phyloP scores from a whole-genome alignment of 805 yeast genomes.

The Cyberlindnera misumaiensis region DNA sequence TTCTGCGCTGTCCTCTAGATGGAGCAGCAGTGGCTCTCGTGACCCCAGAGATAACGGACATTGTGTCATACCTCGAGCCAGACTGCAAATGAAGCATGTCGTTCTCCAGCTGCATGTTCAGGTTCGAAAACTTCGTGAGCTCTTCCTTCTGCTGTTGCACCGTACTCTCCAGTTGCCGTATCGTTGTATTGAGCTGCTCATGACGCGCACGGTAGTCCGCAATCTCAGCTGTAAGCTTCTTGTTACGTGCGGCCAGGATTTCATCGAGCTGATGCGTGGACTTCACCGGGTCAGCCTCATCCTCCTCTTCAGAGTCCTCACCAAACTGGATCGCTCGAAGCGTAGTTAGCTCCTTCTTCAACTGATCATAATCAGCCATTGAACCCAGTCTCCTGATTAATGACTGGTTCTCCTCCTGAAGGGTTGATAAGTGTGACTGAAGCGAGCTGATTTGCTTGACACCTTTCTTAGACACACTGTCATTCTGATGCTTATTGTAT shows the following conservation, averaged over 20 bases:
- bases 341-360: slow-evolving; percentile 69
- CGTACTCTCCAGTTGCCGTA: slow-evolving; percentile 33
- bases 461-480: slow-evolving; percentile 20
- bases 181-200: slow-evolving; percentile 36
- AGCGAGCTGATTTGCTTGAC: slow-evolving; percentile 15
- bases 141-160: slow-evolving; percentile 30
- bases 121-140: slow-evolving; percentile 33
- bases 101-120: slow-evolving; percentile 61
- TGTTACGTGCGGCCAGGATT: slow-evolving; percentile 64
- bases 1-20: slow-evolving; percentile 30
- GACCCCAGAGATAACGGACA: slow-evolving; percentile 61
- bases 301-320: slow-evolving; percentile 21
- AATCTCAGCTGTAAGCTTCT: slow-evolving; percentile 62
- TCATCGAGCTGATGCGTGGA: slow-evolving; percentile 36
- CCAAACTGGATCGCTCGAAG: slow-evolving; percentile 76
- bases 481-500: slow-evolving; percentile 33
- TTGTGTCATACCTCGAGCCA: slow-evolving; percentile 38
- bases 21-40: slow-evolving; percentile 6
- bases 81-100: slow-evolving; percentile 58
- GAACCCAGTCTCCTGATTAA: slow-evolving; percentile 43
- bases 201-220: slow-evolving; percentile 58
- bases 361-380: slow-evolving; percentile 69
- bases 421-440: slow-evolving; percentile 30
- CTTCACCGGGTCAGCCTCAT: slow-evolving; percentile 19
- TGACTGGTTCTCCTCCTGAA: slow-evolving; percentile 40